Evolutionary conservation across 192 early-diverging fungal genomes (phyloP).

Genomic region (Funneliformis geosporum): DNA sequence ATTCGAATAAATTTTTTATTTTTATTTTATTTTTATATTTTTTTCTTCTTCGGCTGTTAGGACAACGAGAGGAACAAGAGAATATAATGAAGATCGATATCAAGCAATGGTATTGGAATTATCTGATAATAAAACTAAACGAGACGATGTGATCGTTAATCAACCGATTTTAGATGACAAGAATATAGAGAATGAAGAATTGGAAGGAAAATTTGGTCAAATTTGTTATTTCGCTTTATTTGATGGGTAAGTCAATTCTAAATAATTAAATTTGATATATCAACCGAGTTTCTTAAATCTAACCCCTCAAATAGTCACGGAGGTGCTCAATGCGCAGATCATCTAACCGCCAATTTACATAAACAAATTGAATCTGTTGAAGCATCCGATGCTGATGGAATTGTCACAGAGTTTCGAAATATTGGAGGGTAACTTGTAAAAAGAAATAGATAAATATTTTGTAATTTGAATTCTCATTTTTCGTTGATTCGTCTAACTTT

Average conservation of each 20-base stretch:
- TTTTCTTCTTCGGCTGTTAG: constrained; percentile 25
- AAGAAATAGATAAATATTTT: not conserved
- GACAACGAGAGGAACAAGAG: constrained; percentile 56
- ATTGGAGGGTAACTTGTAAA: constrained; percentile 28
- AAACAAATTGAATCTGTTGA: constrained; percentile 47
- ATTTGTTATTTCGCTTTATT: constrained; percentile 59
- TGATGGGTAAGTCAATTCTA: constrained; percentile 49
- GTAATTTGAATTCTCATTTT: no score
- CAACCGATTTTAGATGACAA: constrained; percentile 20
- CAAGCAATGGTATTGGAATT: constrained; percentile 46
- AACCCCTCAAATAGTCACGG: constrained; percentile 38
- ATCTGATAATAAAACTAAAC: constrained; percentile 3
- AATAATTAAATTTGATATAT: constrained; percentile 2
- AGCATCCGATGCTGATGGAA: constrained; percentile 18
- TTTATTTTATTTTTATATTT: not conserved
- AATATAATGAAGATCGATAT: constrained; percentile 59
- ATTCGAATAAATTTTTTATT: not conserved
- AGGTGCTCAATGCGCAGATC: constrained; percentile 48
- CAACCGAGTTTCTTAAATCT: not conserved
- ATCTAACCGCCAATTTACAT: constrained; percentile 52
- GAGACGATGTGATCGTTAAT: constrained; percentile 6
- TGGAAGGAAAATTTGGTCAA: constrained; percentile 38
- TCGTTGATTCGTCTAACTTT: no score
- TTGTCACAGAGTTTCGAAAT: constrained; percentile 4
- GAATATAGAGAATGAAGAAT: not conserved